Conservation (phyloP, 2,329 filamentous ascomycete genomes). For the Colletotrichum echinochloae region DNA sequence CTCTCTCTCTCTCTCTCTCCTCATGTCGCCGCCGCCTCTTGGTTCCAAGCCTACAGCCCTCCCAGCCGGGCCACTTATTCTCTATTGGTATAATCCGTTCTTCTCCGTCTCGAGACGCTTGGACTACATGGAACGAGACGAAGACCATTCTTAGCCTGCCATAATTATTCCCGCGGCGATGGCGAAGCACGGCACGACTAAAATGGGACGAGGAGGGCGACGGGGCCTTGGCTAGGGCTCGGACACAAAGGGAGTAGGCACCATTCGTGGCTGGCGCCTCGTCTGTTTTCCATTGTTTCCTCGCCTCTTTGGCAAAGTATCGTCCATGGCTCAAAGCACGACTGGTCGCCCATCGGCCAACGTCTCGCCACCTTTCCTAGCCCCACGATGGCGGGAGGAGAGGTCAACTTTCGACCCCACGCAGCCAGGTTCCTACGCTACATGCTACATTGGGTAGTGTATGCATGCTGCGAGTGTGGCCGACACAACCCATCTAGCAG, state of each 20-base stretch:
- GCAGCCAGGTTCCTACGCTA: conserved; percentile 4
- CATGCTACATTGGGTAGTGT: no score
- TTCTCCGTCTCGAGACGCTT: neutral
- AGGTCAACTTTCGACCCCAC: conserved; percentile 9
- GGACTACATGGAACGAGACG: neutral
- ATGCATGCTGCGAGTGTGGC: conserved; percentile 23
- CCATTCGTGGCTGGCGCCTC: conserved; percentile 18
- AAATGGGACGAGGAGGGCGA: conserved; percentile 3
- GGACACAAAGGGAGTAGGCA: conserved; percentile 14
- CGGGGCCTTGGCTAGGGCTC: conserved; percentile 18
- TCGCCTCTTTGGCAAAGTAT: conserved; percentile 14
- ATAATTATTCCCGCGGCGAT: neutral
- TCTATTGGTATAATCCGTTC: neutral
- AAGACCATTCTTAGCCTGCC: neutral
- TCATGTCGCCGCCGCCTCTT: conserved; percentile 1
- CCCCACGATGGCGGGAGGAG: neutral
- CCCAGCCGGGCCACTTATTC: neutral
- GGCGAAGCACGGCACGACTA: conserved; percentile 18
- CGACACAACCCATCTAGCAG: conserved; percentile 3
- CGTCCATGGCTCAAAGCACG: neutral
- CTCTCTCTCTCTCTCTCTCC: neutral
- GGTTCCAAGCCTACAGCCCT: conserved; percentile 15
- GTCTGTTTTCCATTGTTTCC: conserved; percentile 5
- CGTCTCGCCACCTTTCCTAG: conserved; percentile 3
- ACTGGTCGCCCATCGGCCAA: neutral